Conservation (phyloP, 106 monocot genomes). For the Platanthera zijinensis region DNA sequence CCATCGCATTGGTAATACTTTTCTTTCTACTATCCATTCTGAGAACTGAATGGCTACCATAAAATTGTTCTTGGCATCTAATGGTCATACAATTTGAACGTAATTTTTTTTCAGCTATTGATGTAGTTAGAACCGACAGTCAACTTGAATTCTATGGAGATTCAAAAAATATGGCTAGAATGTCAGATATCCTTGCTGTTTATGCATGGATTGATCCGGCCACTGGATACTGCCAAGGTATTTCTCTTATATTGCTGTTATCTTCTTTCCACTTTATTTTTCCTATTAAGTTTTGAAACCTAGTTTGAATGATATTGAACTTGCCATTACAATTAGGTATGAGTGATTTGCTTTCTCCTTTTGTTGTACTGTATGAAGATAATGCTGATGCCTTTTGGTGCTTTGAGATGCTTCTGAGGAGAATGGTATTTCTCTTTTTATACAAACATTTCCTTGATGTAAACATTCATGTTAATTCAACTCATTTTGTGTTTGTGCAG, state of each 20-base stretch:
- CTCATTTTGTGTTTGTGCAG: constrained; percentile 26
- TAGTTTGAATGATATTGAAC: neutral
- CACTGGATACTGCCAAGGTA: constrained; percentile 99
- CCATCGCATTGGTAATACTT: constrained; percentile 76
- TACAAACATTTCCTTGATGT: neutral
- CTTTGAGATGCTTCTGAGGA: constrained; percentile 96
- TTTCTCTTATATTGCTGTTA: neutral
- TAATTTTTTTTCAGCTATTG: constrained; percentile 61
- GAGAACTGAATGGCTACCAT: neutral
- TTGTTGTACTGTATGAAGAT: constrained; percentile 92
- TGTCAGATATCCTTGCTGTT: constrained; percentile 99
- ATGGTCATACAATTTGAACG: constrained; percentile 12
- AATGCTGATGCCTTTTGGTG: constrained; percentile 99
- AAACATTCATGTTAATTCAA: neutral
- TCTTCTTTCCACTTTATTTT: neutral
- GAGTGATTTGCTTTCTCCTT: constrained; percentile 99
- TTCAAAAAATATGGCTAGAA: constrained; percentile 95
- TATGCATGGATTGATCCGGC: constrained; percentile 99
- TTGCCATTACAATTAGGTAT: constrained; percentile 49
- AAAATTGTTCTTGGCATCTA: neutral
- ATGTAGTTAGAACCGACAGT: constrained; percentile 95
- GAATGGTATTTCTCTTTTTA: constrained; percentile 52
- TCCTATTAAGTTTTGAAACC: neutral
- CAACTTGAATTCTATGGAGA: constrained; percentile 97
- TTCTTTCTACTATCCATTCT: neutral